Evolutionary conservation across 2,329 filamentous ascomycete genomes (phyloP), one percentile per base, ranked within the genome.

Genomic region (Stromatinia cepivora): DNA sequence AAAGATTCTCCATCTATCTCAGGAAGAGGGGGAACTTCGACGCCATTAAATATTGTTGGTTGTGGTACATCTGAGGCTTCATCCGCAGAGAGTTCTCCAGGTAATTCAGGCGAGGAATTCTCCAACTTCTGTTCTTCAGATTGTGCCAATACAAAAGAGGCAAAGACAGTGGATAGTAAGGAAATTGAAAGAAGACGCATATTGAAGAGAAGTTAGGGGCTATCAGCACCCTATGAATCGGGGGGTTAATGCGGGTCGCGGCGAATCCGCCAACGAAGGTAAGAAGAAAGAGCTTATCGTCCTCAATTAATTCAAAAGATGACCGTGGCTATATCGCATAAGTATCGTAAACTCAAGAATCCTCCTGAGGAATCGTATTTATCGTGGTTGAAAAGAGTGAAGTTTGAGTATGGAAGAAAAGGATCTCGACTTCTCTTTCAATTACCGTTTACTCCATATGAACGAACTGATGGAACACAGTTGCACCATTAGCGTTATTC

Each of bases 21-120:
- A 71, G 80, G 80, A 77, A 85, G 79, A 15, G 83, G 80, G 46
- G 84, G 84, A 31, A 86, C 84, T 72, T 82, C 79, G 34, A 84
- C 76, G 36, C 79, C 83, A 79, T 86, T 86, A 76, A 86, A 86
- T 39, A 79, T 76, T 20, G 83, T 84, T 53, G 79, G 76, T n/a
- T 73, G 57, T 53, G 70, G 70, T 25, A 46, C 70, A 10, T 78
- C 78, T 52, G 71, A 73, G n/a, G 45, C 69, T 53, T 67, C 70
- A 15, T 79, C 78, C 61, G 74, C 77, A 52, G 70, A 68, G 34
- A 72, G 62, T 17, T 77, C 74, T 28, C 62, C 70, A 65, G 72
- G 31, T 68, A 67, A 63, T 20, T 72, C 72, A 42, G 66, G 66
- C 8, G 66, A 53, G 25, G 63, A 45, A 50, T 56, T 57, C 28